Conservation (phyloP, 495 filamentous ascomycete genomes). For the Penicillium crystallinum region DNA sequence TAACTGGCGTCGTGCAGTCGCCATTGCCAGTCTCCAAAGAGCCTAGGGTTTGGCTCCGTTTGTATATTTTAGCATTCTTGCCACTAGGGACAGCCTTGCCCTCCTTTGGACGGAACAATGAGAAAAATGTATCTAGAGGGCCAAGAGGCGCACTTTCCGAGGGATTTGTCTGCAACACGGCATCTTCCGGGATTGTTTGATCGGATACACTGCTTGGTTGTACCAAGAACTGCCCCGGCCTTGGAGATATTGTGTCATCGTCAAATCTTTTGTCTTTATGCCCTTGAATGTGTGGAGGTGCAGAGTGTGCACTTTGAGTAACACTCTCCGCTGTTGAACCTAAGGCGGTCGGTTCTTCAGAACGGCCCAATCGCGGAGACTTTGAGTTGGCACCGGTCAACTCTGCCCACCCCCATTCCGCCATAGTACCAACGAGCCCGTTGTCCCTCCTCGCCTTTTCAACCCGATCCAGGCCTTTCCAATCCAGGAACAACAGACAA, state of each 20-base stretch:
- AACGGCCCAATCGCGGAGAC: constrained; percentile 36
- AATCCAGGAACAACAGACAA: constrained; percentile 93
- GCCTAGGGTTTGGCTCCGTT: constrained; percentile 66
- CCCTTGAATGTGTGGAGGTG: neutral
- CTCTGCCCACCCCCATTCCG: constrained; percentile 92
- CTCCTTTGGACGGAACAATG: constrained; percentile 53
- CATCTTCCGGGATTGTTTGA: constrained; percentile 2
- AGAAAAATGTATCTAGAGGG: constrained; percentile 57
- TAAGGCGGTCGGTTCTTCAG: constrained; percentile 21
- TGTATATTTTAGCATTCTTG: constrained; percentile 68
- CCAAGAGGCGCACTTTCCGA: constrained; percentile 25
- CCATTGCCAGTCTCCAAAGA: constrained; percentile 36
- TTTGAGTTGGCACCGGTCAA: constrained; percentile 75
- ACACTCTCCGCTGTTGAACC: constrained; percentile 19
- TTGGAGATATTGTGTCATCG: constrained; percentile 14
- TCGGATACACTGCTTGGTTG: constrained; percentile 2
- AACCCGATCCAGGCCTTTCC: constrained; percentile 87
- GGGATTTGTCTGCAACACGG: constrained; percentile 8
- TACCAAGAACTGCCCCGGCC: constrained; percentile 18
- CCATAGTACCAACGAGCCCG: constrained; percentile 83
- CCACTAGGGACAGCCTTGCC: constrained; percentile 23
- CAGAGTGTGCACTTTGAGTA: neutral
- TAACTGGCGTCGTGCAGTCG: constrained; percentile 27
- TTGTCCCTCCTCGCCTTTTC: constrained; percentile 93
- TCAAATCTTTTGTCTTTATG: neutral